A percentile compares a stretch with the other conserved stretches of the same genome.
Evolutionary conservation across 495 filamentous ascomycete species (phyloP).

Genomic region (Cudoniella acicularis): DNA sequence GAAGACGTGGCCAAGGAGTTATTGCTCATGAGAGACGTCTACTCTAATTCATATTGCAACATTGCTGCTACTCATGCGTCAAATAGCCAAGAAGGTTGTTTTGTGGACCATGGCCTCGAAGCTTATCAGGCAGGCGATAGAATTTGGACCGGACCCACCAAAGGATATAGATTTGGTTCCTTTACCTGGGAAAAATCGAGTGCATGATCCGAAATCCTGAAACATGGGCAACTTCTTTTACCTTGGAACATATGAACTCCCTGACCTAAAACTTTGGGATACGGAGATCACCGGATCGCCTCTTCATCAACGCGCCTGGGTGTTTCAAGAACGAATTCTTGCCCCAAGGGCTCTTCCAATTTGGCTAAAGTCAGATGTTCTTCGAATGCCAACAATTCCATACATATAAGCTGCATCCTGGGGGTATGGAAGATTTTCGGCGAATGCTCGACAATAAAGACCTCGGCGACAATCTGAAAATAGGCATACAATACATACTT

Average conservation of each 20-base stretch:
- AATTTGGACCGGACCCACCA: too few species aligned
- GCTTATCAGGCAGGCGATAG: too few species aligned
- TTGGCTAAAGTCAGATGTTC: neutral
- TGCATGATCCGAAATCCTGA: too few species aligned
- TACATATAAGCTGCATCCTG: neutral
- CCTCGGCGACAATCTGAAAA: neutral
- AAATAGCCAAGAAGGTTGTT: neutral
- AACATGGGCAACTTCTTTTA: neutral
- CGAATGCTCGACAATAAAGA: neutral
- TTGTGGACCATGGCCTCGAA: neutral
- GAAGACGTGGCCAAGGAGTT: slow-evolving; percentile 31
- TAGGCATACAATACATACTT: neutral
- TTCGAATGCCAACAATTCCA: neutral
- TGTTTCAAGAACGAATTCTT: neutral
- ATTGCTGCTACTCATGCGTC: slow-evolving; percentile 2
- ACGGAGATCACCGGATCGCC: neutral
- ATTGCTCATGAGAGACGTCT: slow-evolving; percentile 20
- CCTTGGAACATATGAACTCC: neutral
- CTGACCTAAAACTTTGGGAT: neutral
- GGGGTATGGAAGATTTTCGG: neutral
- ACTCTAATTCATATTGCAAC: slow-evolving; percentile 7
- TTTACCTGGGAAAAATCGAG: too few species aligned
- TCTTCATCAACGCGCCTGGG: neutral
- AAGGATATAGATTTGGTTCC: too few species aligned
- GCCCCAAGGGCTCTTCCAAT: neutral